Evolutionary conservation across 768 basidiomycete genomes (phyloP).

Genomic region (Mycena vulgaris): DNA sequence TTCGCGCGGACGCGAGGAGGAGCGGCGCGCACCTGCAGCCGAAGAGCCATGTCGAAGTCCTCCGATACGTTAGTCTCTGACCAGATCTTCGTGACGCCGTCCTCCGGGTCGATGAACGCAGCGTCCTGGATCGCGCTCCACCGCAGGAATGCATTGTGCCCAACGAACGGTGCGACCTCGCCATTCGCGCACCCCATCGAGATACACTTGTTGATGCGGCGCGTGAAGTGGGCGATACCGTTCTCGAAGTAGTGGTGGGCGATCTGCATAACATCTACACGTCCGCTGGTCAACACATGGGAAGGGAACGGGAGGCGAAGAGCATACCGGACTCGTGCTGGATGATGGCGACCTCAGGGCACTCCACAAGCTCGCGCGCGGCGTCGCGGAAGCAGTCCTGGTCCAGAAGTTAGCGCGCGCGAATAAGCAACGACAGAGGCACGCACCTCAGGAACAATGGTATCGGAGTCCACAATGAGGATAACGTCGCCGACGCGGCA

Average conservation of each 20-base stretch:
- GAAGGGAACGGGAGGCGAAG: neutral
- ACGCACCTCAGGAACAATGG: constrained; percentile 79
- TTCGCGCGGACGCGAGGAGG: neutral
- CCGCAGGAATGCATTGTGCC: constrained; percentile 91
- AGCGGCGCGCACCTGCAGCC: constrained; percentile 61
- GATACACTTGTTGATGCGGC: constrained; percentile 87
- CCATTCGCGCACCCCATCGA: constrained; percentile 87
- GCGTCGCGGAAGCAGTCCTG: constrained; percentile 93
- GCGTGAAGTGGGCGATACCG: constrained; percentile 90
- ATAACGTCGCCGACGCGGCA: constrained; percentile 86
- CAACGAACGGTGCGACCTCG: constrained; percentile 88
- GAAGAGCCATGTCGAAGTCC: constrained; percentile 86
- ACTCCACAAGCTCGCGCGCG: constrained; percentile 86
- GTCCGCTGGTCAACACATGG: neutral
- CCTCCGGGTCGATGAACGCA: constrained; percentile 77
- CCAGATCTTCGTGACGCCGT: constrained; percentile 83
- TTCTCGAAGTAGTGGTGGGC: constrained; percentile 93
- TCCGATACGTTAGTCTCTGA: constrained; percentile 88
- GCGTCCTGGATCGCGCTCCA: constrained; percentile 94
- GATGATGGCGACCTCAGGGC: constrained; percentile 89
- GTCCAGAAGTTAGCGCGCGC: neutral
- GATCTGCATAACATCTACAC: constrained; percentile 89
- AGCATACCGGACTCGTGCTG: constrained; percentile 86
- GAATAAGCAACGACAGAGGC: neutral
- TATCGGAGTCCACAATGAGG: constrained; percentile 87